These are phyloP conservation scores for Pistacia atlantica DNA, from an alignment of 345 rosid species.

Conservation along the genomic window DNA sequence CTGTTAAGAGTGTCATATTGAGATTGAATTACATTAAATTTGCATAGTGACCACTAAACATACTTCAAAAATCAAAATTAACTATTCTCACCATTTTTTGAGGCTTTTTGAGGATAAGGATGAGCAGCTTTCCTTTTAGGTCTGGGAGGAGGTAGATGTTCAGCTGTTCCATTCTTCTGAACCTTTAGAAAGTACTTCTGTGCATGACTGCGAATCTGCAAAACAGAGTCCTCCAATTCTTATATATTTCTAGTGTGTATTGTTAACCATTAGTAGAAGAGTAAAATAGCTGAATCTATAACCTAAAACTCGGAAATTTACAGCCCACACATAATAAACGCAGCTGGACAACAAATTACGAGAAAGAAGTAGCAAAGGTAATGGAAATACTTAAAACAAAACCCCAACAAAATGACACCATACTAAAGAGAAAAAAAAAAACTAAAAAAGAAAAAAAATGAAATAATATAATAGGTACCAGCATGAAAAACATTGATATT, in stretches of 20 bases:
- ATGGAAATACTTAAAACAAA: background rate
- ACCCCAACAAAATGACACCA: slow-evolving; percentile 12
- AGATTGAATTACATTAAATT: slow-evolving; percentile 7
- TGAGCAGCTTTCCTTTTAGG: slow-evolving; percentile 93
- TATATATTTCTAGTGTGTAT: background rate
- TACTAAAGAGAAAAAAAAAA: slow-evolving; percentile 1
- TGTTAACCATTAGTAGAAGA: background rate
- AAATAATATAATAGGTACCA: background rate
- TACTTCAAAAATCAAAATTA: slow-evolving; percentile 9
- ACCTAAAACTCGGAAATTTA: background rate
- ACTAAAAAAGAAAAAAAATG: background rate
- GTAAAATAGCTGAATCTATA: background rate
- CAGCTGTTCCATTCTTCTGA: slow-evolving; percentile 79
- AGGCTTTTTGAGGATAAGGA: slow-evolving; percentile 94
- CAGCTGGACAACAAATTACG: background rate
- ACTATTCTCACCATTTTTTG: slow-evolving; percentile 54
- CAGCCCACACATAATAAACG: background rate
- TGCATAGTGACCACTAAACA: background rate
- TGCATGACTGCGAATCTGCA: slow-evolving; percentile 90
- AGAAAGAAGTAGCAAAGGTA: background rate
- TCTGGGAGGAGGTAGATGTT: slow-evolving; percentile 92
- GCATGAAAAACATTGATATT: background rate
- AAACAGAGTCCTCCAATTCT: background rate
- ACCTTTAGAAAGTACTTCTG: slow-evolving; percentile 91
- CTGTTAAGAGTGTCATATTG: slow-evolving; percentile 32